These are phyloP conservation scores for Fagopyrum esculentum DNA, from an alignment of 148 eudicot species.

Conservation along the genomic window DNA sequence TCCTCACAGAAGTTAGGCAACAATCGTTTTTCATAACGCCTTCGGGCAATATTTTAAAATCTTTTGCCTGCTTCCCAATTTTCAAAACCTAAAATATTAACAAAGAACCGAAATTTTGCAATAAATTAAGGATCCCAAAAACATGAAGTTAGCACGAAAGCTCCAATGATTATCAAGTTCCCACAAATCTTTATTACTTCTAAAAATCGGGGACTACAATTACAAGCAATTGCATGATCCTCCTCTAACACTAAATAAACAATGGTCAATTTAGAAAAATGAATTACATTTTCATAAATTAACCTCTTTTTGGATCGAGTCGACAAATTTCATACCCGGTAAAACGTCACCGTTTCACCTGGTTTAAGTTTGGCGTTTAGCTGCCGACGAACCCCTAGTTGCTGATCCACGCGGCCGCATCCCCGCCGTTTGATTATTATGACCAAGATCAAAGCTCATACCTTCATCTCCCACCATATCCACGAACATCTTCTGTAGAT, in stretches of 20 bases:
- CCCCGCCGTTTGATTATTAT: slow-evolving; percentile 39
- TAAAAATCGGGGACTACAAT: not conserved
- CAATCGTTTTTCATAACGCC: no score
- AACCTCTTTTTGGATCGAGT: not conserved
- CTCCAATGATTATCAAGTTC: not conserved
- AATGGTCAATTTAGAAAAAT: not conserved
- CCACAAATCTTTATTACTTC: not conserved
- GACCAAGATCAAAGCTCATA: slow-evolving; percentile 25
- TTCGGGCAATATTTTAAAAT: no score
- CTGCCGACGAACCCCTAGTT: slow-evolving; percentile 12
- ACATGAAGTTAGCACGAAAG: not conserved
- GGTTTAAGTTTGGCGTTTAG: slow-evolving; percentile 29
- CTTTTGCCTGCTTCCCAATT: not conserved
- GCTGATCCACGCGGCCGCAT: slow-evolving; percentile 39
- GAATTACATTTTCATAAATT: not conserved
- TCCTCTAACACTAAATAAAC: not conserved
- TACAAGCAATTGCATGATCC: not conserved
- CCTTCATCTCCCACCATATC: slow-evolving; percentile 69
- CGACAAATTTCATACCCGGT: not conserved
- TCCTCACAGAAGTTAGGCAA: no score
- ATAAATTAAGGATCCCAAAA: not conserved
- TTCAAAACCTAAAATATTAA: not conserved
- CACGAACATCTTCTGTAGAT: slow-evolving; percentile 78
- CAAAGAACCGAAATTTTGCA: not conserved
- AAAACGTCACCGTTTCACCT: slow-evolving; percentile 7